Evolutionary conservation across 2,329 filamentous ascomycete genomes (phyloP), one percentile per base, ranked within the genome.

Genomic region (Curvularia hawaiiensis): DNA sequence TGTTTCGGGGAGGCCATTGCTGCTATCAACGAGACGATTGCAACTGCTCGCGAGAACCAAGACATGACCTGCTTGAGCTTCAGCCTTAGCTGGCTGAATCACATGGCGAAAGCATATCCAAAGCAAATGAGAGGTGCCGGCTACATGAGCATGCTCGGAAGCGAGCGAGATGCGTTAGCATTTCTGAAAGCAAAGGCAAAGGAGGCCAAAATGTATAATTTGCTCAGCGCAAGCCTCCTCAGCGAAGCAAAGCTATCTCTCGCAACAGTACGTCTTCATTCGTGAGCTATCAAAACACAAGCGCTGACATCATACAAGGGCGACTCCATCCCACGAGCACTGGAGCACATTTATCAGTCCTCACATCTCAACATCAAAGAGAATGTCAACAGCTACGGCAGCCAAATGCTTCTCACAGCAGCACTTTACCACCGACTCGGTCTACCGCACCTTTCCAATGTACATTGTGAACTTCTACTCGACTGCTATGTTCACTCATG

Each of bases 41-140:
- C 93, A 0, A 96, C 92, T n/a, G 95, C 95, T 0, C 83, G 94
- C 60, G 95, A 98, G 75, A 96, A 96, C 65, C 89, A 92, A 63
- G 95, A 99, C 71, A 91, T 92, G 82, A 88, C 86, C 4, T 98
- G 95, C 72, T 83, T 99, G 55, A 98, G 97, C 75, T 98, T 96
- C 77, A 91, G 92, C 31, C 85, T 99, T 60, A 96, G 92, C 71
- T 99, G 95, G 95, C 82, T 98, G 3, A 96, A 96, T 69, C 92
- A 97, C 71, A 96, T 97, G 67, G 90, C 89, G n/a, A 91, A 92
- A 69, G 87, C 90, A 0, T 92, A 94, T 66, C 90, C 92, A 0
- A 83, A 86, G 52, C 83, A 92, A n/a, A 86, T 92, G 64, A 85
- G 82, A 48, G 85, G 88, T 50, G 81, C 90, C 6, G 89, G 88